These are phyloP conservation scores for Tilletia caries DNA, from an alignment of 1,284 basidiomycete genomes.

Conservation along the genomic window DNA sequence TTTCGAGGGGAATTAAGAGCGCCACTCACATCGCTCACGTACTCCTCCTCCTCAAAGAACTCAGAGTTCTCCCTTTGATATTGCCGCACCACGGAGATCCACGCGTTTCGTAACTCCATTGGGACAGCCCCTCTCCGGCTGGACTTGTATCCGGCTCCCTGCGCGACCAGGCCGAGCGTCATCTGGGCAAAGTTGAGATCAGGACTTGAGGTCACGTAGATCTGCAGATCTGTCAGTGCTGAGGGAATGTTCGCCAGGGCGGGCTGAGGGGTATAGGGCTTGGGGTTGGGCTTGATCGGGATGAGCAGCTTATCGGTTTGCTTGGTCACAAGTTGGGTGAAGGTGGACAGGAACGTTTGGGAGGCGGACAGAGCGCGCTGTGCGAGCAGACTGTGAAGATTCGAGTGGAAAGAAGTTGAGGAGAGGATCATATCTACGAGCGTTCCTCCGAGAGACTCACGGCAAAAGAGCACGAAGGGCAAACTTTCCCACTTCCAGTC, in stretches of 20 bases:
- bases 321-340: conserved; percentile 27
- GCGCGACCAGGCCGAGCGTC: conserved; percentile 35
- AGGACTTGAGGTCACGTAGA: conserved; percentile 44
- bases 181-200: conserved; percentile 51
- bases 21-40: conserved; percentile 2
- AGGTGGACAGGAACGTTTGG: conserved; percentile 29
- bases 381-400: background rate
- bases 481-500: conserved; percentile 37
- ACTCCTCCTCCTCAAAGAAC: conserved; percentile 8
- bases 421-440: too few relatives aligned
- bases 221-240: conserved; percentile 13
- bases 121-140: background rate
- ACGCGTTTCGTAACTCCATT: conserved; percentile 18
- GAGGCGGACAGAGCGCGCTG: conserved; percentile 19
- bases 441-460: too few relatives aligned
- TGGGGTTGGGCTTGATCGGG: conserved; percentile 47
- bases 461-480: conserved; percentile 26
- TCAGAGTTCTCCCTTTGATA: background rate
- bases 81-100: background rate
- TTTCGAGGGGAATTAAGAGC: background rate
- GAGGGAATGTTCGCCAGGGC: conserved; percentile 16
- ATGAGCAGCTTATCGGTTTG: conserved; percentile 37
- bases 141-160: conserved; percentile 21
- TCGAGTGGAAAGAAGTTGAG: background rate
- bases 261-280: conserved; percentile 39